Percentiles rank a stretch among this genome's conserved stretches.
phyloP scores from a whole-genome alignment of 805 yeast genomes.

The Barnettozyma pratensis region DNA sequence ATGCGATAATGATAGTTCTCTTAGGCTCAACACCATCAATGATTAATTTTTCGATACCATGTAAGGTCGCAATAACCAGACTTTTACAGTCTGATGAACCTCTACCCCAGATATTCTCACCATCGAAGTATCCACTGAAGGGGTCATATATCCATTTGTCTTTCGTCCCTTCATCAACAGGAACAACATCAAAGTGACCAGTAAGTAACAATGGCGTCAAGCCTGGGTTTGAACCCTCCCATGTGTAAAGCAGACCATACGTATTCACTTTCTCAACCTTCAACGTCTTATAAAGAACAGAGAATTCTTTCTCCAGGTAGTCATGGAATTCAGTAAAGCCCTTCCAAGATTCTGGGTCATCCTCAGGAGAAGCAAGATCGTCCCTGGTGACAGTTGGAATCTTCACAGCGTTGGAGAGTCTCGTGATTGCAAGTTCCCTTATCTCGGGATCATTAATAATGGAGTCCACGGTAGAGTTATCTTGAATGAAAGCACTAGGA shows the following conservation, averaged over 20 bases:
- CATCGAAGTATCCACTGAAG: slow-evolving; percentile 59
- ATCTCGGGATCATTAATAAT: slow-evolving; percentile 32
- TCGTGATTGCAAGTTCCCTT: slow-evolving; percentile 32
- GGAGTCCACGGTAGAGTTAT: slow-evolving; percentile 28
- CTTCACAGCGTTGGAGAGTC: slow-evolving; percentile 45
- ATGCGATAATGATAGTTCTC: slow-evolving; percentile 55
- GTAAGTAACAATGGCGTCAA: slow-evolving; percentile 64
- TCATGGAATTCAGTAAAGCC: slow-evolving; percentile 37
- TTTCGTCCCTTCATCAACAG: slow-evolving; percentile 55
- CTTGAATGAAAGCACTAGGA: slow-evolving; percentile 25
- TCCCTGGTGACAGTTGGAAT: slow-evolving; percentile 47
- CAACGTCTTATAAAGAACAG: slow-evolving; percentile 43
- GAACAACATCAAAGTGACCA: slow-evolving; percentile 82
- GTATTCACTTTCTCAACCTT: slow-evolving; percentile 53
- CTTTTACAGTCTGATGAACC: slow-evolving; percentile 74
- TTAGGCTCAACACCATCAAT: slow-evolving; percentile 41
- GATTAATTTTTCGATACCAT: slow-evolving; percentile 50
- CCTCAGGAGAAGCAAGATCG: slow-evolving; percentile 33
- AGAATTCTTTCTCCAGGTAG: slow-evolving; percentile 51
- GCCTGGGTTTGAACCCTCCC: slow-evolving; percentile 46
- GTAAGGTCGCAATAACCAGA: slow-evolving; percentile 55
- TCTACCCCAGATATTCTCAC: slow-evolving; percentile 62
- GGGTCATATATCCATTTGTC: slow-evolving; percentile 63
- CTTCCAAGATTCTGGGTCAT: slow-evolving; percentile 30
- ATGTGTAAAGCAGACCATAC: slow-evolving; percentile 58